These are phyloP conservation scores for Kernera saxatilis DNA, from an alignment of 345 rosid genomes.

Conservation along the genomic window DNA sequence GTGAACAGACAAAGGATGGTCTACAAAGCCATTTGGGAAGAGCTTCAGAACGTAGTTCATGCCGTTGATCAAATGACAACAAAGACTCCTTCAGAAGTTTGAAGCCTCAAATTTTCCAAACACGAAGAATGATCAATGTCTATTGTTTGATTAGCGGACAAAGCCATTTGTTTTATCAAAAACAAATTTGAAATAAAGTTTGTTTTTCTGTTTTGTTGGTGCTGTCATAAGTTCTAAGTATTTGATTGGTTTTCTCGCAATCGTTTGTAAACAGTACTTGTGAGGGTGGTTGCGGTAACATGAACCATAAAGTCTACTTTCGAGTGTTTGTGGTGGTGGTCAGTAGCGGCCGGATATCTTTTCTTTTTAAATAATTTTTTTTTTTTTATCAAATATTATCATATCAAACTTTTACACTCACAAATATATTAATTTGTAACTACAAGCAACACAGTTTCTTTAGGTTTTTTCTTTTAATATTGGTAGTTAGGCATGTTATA, in stretches of 20 bases:
- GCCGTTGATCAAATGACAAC: constrained; percentile 97
- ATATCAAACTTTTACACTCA: too few relatives aligned
- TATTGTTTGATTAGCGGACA: constrained; percentile 6
- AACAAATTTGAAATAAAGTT: background rate
- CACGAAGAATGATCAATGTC: background rate
- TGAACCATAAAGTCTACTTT: background rate
- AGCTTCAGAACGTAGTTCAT: constrained; percentile 90
- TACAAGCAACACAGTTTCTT: too few relatives aligned
- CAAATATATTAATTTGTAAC: too few relatives aligned
- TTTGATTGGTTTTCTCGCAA: background rate
- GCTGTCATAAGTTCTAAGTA: background rate
- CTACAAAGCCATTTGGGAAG: constrained; percentile 97
- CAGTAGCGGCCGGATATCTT: background rate
- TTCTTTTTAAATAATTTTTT: background rate
- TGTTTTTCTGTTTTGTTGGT: background rate
- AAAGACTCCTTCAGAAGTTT: constrained; percentile 70
- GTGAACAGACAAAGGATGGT: constrained; percentile 98
- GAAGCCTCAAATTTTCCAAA: background rate
- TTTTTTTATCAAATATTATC: background rate
- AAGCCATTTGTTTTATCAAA: background rate
- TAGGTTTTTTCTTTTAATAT: too few relatives aligned
- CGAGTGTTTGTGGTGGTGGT: background rate
- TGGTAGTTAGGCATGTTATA: too few relatives aligned
- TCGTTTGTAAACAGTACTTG: background rate
- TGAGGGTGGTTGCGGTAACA: background rate